These are phyloP conservation scores for Fusarium robinianum DNA, from an alignment of 2,329 filamentous ascomycete genomes.

Conservation along the genomic window DNA sequence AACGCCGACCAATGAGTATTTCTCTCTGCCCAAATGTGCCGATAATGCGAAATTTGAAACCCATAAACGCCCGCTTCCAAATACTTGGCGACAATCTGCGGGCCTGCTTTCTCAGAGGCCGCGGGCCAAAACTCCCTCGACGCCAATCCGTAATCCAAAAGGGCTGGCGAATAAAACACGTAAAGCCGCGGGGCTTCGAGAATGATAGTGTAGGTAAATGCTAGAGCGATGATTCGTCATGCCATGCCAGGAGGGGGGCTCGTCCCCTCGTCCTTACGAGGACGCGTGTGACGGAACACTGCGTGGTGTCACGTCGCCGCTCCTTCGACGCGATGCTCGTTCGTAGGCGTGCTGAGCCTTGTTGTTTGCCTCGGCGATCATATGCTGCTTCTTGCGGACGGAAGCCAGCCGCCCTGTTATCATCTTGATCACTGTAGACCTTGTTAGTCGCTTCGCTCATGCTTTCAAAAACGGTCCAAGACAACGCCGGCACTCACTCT, in stretches of 20 bases:
- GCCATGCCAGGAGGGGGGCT: slow-evolving; percentile 12
- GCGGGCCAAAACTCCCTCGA: slow-evolving; percentile 28
- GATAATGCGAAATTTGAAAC: slow-evolving; percentile 14
- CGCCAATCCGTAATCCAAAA: slow-evolving; percentile 31
- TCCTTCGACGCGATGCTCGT: slow-evolving; percentile 52
- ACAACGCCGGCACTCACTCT: slow-evolving; percentile 57
- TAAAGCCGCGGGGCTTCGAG: slow-evolving; percentile 26
- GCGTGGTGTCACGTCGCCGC: slow-evolving; percentile 60
- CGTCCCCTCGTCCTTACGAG: slow-evolving; percentile 27
- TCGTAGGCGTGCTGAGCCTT: slow-evolving; percentile 53
- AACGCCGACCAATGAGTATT: slow-evolving; percentile 36
- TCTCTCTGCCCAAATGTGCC: slow-evolving; percentile 21
- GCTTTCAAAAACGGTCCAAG: not conserved
- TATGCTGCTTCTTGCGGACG: slow-evolving; percentile 64
- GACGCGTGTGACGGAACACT: slow-evolving; percentile 56
- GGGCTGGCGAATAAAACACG: slow-evolving; percentile 28
- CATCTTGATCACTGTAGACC: slow-evolving; percentile 62
- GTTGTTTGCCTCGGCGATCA: slow-evolving; percentile 61
- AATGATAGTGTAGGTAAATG: slow-evolving; percentile 30
- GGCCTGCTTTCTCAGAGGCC: slow-evolving; percentile 34
- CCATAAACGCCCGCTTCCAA: slow-evolving; percentile 36
- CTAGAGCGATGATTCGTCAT: slow-evolving; percentile 21
- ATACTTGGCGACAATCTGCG: slow-evolving; percentile 31
- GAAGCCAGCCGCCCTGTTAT: slow-evolving; percentile 59
- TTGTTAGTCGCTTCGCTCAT: slow-evolving; percentile 31